Evolutionary conservation across 345 rosid genomes (phyloP), one percentile per base, ranked within the genome.

Genomic region (Gossypioides kirkii): DNA sequence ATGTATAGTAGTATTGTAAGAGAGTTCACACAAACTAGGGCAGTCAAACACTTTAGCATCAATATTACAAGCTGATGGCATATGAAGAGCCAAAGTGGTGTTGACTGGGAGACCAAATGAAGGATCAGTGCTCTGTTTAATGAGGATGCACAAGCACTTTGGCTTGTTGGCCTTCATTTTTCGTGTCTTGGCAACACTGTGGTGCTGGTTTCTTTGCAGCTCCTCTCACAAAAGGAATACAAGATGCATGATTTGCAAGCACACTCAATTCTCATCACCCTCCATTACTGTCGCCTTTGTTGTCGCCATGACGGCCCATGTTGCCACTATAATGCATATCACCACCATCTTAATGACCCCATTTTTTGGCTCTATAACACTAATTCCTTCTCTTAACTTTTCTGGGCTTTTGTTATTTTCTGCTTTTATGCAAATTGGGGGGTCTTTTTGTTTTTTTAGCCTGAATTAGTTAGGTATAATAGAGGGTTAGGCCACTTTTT

Each of bases 221-320:
- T 50, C 88, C 86, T 46, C 86, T 82, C 71, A 80, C 88, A 70
- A 53, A 85, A 0, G 88, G 84, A 70, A 82, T 80, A 78, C 86
- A 80, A 54, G 81, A 56, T 18, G 86, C 86, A n/a, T 82, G 84
- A 25, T 42, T 75, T 1, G 76, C 62, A 4, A 82, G 84, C 80
- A 54, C 86, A 81, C n/a, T 8, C 79, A 83, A 58, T 77, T 65
- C 76, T 85, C 86, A 12, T 82, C 83, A 5, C 74, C 81, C 52
- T 69, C 77, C 54, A 84, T 7, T 32, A 32, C 5, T 32, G 79
- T 76, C 10, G 70, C 82, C 49, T 17, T 25, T 42, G 71, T 1
- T 46, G 61, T 47, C 58, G 6, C 38, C 38, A 4, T 32, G 38
- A 75, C 28, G 6, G 71, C 75, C 75, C 61, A 17, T 61, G 67